Conservation (phyloP, 352 stramenopile genomes). For the Hyaloperonospora brassicae region DNA sequence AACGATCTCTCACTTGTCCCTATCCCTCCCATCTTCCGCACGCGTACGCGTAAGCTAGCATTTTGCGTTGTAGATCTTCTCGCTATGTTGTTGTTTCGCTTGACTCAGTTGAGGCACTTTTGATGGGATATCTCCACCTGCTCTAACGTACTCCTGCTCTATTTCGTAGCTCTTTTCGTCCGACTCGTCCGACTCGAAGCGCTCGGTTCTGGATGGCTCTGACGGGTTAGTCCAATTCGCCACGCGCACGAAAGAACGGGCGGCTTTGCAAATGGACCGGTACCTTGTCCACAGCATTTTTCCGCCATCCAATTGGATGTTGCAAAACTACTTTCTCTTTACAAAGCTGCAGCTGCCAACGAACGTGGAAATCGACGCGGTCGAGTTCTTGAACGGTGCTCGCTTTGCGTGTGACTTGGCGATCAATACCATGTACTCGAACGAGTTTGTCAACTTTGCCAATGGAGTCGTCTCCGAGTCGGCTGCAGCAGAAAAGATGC, state of each 20-base stretch:
- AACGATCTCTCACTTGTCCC: conserved; percentile 2
- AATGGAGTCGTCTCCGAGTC: conserved; percentile 34
- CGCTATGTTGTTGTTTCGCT: background rate
- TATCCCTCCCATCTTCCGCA: conserved; percentile 5
- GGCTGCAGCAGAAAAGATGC: conserved; percentile 31
- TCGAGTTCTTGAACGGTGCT: conserved; percentile 46
- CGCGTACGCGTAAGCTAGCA: too few species aligned
- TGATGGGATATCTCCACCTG: background rate
- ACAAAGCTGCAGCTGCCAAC: conserved; percentile 42
- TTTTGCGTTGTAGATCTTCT: background rate
- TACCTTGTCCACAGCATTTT: conserved; percentile 37
- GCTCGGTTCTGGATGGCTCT: conserved; percentile 22
- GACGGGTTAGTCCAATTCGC: conserved; percentile 28
- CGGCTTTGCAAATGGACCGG: conserved; percentile 15
- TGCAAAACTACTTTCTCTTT: conserved; percentile 36
- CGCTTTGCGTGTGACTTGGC: conserved; percentile 41
- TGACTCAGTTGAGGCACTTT: background rate
- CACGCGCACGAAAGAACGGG: conserved; percentile 17
- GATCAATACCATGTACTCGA: conserved; percentile 50
- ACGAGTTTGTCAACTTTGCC: conserved; percentile 43
- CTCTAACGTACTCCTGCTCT: conserved; percentile 2
- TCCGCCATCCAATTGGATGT: conserved; percentile 21
- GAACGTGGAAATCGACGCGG: conserved; percentile 38
- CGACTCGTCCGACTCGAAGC: conserved; percentile 13
- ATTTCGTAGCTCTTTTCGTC: conserved; percentile 20